Base-by-base conservation (phyloP, 805 yeast genomes). In the Barnettozyma botsteinii region DNA sequence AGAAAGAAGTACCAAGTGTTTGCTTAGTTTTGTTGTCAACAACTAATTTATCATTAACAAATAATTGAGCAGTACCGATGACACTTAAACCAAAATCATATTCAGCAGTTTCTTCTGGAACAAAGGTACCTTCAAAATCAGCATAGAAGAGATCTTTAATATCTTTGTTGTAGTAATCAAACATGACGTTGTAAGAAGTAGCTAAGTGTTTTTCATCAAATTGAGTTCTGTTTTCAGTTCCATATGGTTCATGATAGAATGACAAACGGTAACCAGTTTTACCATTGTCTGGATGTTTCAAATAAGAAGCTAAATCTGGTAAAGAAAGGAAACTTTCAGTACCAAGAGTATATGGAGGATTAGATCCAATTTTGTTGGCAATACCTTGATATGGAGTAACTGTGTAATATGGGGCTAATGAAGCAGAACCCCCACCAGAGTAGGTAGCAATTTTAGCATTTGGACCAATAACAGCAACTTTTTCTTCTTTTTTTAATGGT, bases 351-450 rank as follows among this genome's bases (percentile, higher is more conserved):
- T 61, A 61, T 10, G 50, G 48, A 22, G 64, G 45, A 3, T 51
- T 43, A 13, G 38, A 28, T 4, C 55, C 58, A 29, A 50, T 13
- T 45, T 59, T 60, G 25, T 55, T 46, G 9, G 54, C 40, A 40
- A 76, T 69, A 14, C 72, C 77, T 14, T 73, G 71, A 32, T 55
- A 67, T 4, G 79, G 78, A 12, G 76, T 59, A 8, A 72, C 63
- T 13, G 65, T 59, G 53, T 74, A 72, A 51, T 72, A 67, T 5
- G 77, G 69, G 17, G 59, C 56, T 46, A 73, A 58, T 10, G 76
- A 62, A 27, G 82, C 81, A 17, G 81, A 76, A 7, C 84, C 84
- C 46, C 84, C 84, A 42, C 84, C 83, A 19, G 76, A 70, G 45
- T 64, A 71, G 28, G 70, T 67, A 7, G 76, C 62, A 33, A 53